These are phyloP conservation scores for Ophiosphaerella herpotricha DNA, from an alignment of 2,329 filamentous ascomycete genomes.

Conservation along the genomic window DNA sequence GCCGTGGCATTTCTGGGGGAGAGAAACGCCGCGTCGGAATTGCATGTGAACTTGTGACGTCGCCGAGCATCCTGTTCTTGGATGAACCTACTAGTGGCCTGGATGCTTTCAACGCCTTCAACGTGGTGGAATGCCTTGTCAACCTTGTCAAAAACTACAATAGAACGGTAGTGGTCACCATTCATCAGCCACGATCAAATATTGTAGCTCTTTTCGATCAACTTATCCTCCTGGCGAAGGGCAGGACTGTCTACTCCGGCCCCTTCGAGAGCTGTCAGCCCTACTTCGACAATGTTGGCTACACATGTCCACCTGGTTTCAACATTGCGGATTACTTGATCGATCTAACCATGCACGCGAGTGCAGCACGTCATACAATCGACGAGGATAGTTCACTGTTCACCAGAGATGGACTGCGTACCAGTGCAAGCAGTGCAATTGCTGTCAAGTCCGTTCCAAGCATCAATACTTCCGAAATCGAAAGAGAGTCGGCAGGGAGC, in stretches of 20 bases:
- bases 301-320: conserved; percentile 92
- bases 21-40: conserved; percentile 97
- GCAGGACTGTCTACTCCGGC: conserved; percentile 90
- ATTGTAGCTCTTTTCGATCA: conserved; percentile 97
- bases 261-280: conserved; percentile 85
- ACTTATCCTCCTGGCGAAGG: conserved; percentile 86
- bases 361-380: conserved; percentile 59
- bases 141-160: conserved; percentile 96
- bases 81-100: conserved; percentile 96
- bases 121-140: conserved; percentile 94
- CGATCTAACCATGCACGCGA: conserved; percentile 95
- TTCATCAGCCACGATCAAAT: conserved; percentile 96
- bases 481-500: conserved; percentile 62
- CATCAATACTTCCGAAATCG: conserved; percentile 74
- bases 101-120: conserved; percentile 97
- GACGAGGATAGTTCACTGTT: conserved; percentile 63
- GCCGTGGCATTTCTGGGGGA: conserved; percentile 93
- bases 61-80: conserved; percentile 93
- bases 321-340: conserved; percentile 99
- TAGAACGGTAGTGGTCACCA: conserved; percentile 96
- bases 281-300: conserved; percentile 92
- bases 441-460: conserved; percentile 91
- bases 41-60: conserved; percentile 95
- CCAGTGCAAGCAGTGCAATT: conserved; percentile 82
- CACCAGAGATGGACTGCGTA: conserved; percentile 66